Evolutionary conservation across 768 basidiomycete species (phyloP).

Genomic region (Russula sp.): DNA sequence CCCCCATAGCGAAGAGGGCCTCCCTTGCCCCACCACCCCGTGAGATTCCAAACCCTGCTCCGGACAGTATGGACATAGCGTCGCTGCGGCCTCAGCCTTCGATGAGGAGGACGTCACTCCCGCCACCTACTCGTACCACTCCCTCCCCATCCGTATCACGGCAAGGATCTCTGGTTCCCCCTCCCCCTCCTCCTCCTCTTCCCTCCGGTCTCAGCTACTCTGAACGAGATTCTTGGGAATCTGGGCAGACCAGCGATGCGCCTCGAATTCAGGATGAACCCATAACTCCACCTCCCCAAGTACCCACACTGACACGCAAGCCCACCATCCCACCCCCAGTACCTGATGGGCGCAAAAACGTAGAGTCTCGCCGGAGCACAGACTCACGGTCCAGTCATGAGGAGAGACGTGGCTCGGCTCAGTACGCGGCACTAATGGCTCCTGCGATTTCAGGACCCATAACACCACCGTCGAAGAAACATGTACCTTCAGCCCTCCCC

Average conservation of each 20-base stretch:
- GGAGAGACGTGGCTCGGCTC: constrained; percentile 17
- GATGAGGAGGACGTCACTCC: constrained; percentile 23
- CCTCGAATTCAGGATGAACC: constrained; percentile 12
- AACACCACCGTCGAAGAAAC: constrained; percentile 19
- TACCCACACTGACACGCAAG: constrained; percentile 1
- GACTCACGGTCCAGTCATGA: constrained; percentile 16
- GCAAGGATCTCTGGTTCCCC: not conserved
- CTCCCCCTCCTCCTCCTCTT: constrained; percentile 3
- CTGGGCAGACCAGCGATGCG: constrained; percentile 7
- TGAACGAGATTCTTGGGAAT: constrained; percentile 23
- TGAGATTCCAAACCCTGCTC: constrained; percentile 8
- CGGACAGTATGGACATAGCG: constrained; percentile 6
- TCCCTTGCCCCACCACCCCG: constrained; percentile 23
- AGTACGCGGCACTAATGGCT: not conserved
- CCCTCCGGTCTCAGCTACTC: not conserved
- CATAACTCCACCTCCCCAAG: not conserved
- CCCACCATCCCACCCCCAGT: constrained; percentile 14
- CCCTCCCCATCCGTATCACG: constrained; percentile 19
- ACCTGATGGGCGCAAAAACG: constrained; percentile 19
- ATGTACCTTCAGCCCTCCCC: constrained; percentile 14
- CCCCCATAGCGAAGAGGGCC: constrained; percentile 11
- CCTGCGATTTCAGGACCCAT: not conserved
- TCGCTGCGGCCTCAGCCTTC: constrained; percentile 17
- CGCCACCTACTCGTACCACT: constrained; percentile 17
- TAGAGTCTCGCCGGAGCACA: constrained; percentile 22